Percentiles rank a stretch among this genome's conserved stretches.
phyloP scores from a whole-genome alignment of 2,329 filamentous ascomycete genomes.

The Penicillium sp. region DNA sequence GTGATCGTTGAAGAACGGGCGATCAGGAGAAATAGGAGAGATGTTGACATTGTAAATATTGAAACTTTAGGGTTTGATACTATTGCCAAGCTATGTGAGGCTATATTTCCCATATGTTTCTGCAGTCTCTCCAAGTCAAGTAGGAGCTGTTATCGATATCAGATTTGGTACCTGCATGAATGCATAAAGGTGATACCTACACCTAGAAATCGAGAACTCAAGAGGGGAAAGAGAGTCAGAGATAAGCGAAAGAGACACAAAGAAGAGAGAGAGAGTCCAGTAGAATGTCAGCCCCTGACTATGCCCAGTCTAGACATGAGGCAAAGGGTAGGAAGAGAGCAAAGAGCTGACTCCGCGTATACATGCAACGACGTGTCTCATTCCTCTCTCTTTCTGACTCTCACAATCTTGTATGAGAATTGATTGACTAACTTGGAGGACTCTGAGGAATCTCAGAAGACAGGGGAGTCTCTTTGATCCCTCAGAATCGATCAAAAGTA shows the following conservation, averaged over 20 bases:
- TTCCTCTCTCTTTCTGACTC: background rate
- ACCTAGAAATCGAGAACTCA: background rate
- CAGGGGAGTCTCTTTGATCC: no score
- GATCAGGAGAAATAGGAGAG: conserved; percentile 23
- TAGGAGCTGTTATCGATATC: background rate
- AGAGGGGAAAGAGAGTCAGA: background rate
- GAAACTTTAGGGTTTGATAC: background rate
- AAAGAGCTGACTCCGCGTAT: background rate
- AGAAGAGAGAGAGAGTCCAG: conserved; percentile 2
- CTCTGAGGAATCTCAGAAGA: no score
- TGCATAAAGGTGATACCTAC: conserved; percentile 8
- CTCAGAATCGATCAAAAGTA: background rate
- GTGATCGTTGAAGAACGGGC: conserved; percentile 20
- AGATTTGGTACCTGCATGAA: conserved; percentile 11
- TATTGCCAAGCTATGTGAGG: background rate
- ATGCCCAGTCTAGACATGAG: background rate
- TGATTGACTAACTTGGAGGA: no score
- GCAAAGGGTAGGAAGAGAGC: background rate
- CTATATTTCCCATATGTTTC: background rate
- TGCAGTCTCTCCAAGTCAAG: background rate
- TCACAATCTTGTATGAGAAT: no score
- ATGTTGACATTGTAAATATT: background rate
- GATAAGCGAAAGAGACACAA: background rate
- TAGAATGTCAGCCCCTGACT: conserved; percentile 8
- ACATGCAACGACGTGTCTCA: no score